Evolutionary conservation across 345 rosid species (phyloP), one percentile per base, ranked within the genome.

Genomic region (Eutrema yunnanense): DNA sequence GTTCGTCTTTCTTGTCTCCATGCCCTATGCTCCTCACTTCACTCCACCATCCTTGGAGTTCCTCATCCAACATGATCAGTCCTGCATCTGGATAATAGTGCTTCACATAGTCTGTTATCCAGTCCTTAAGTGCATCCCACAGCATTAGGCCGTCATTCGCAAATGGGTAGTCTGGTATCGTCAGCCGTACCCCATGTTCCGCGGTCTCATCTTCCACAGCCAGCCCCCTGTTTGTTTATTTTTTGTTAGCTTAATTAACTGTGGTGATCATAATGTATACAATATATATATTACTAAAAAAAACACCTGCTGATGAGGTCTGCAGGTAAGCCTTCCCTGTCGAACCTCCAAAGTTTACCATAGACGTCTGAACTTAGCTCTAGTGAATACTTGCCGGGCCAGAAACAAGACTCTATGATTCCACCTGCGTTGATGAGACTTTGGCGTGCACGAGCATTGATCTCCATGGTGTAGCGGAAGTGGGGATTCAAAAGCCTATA

Each of bases 391-490:
- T 83, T 89, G 2, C 84, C 83, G 0, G 88, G 92, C 37, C 90
- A 73, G 60, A 89, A 92, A 10, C 80, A 9, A n/a, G 63, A 58
- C 79, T 92, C 97, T 27, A 92, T 16, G 61, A 86, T 65, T 1
- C 97, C 96, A 8, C 49, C 86, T 1, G 82, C 90, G 58, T 78
- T 87, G 69, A 86, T 30, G 2, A 88, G 84, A 65, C 74, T 69
- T 76, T 76, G 74, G 37, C 96, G 81, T 58, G 97, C 96, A 26
- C 88, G 77, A 6, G 90, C 86, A 69, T 91, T 91, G 71, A 88
- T 86, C 79, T 86, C 87, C 84, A 91, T 84, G 14, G 97, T 88
- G 81, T 88, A 88, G 11, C 96, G 79, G 69, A 88, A 87, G 77
- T 91, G 95, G 2, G 97, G 97, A 38, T 71, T 83, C 44, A 91